Evolutionary conservation across 345 rosid genomes (phyloP), one percentile per base, ranked within the genome.

Genomic region (Luvunga scandens): DNA sequence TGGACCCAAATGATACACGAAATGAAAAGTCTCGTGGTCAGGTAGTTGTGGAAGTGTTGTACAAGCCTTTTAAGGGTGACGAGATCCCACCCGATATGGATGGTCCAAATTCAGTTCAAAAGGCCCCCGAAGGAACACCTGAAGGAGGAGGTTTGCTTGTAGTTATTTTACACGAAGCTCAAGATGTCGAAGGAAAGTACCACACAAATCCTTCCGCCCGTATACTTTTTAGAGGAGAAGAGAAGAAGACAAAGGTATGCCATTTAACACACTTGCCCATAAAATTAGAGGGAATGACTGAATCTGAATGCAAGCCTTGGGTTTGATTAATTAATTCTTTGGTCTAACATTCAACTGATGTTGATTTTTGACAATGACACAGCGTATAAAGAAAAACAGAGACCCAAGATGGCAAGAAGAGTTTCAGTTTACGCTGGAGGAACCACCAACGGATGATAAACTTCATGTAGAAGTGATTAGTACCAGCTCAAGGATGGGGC

Each of bases 391-490:
- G 92, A 94, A 91, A 86, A 90, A 83, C 83, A 82, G 99, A 85
- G 98, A 91, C 63, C 99, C 99, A 8, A 91, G 93, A 82, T 94
- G 97, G 98, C 98, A 91, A 63, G 99, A 94, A 78, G 97, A 93
- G 68, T 94, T 92, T 79, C 91, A 91, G 81, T 96, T 90, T 67
- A 88, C 75, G 66, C 84, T 96, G 71, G 98, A 92, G 24, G 94
- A 92, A 75, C 95, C 98, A 36, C 98, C 99, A 7, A 73, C 78
- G 38, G 85, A 92, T 38, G 98, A 91, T 33, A 93, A 81, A 83
- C 76, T 96, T 74, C 97, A 90, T 25, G 88, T 92, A 55, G 98
- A 96, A 86, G 93, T 94, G 55, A 70, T 90, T 19, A 96, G 99
- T 86, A 81, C 86, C 79, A 86, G 98, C 74, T 89, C 95, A 16